Conservation (phyloP, 495 filamentous ascomycete genomes). For the Monascus purpureus region DNA sequence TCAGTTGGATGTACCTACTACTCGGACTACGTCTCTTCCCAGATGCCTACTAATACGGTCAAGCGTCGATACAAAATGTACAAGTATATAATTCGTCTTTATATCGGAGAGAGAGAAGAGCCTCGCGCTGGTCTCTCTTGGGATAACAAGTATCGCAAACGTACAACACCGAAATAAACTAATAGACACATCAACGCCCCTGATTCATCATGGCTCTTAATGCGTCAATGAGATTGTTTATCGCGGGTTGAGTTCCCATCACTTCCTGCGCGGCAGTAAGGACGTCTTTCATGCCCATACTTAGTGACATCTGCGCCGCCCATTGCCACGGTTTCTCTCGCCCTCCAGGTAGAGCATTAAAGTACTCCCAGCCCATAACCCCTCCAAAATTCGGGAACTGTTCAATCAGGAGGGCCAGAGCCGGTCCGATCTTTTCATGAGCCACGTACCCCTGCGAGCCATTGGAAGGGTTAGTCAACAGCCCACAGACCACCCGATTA, state of each 20-base stretch:
- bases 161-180: too few relatives aligned
- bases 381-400: slow-evolving; percentile 57
- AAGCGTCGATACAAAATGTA: too few relatives aligned
- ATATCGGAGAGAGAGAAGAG: too few relatives aligned
- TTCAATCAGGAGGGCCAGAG: slow-evolving; percentile 31
- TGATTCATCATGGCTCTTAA: slow-evolving; percentile 22
- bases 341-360: slow-evolving; percentile 50
- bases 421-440: slow-evolving; percentile 27
- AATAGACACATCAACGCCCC: background rate
- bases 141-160: too few relatives aligned
- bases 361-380: slow-evolving; percentile 83
- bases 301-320: slow-evolving; percentile 44
- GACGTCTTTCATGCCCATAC: slow-evolving; percentile 33
- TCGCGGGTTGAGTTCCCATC: slow-evolving; percentile 14
- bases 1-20: too few relatives aligned
- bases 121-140: too few relatives aligned
- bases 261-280: slow-evolving; percentile 18
- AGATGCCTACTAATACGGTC: too few relatives aligned
- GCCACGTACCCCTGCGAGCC: slow-evolving; percentile 46
- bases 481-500: slow-evolving; percentile 53
- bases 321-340: slow-evolving; percentile 52
- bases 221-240: slow-evolving; percentile 14
- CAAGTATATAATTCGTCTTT: too few relatives aligned
- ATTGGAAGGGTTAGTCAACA: slow-evolving; percentile 56
- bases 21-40: too few relatives aligned